Percentiles rank a stretch among this genome's conserved stretches.
These are phyloP conservation scores for Salmacisia buchloeana DNA, from an alignment of 1,284 basidiomycete genomes.

Conservation along the genomic window DNA sequence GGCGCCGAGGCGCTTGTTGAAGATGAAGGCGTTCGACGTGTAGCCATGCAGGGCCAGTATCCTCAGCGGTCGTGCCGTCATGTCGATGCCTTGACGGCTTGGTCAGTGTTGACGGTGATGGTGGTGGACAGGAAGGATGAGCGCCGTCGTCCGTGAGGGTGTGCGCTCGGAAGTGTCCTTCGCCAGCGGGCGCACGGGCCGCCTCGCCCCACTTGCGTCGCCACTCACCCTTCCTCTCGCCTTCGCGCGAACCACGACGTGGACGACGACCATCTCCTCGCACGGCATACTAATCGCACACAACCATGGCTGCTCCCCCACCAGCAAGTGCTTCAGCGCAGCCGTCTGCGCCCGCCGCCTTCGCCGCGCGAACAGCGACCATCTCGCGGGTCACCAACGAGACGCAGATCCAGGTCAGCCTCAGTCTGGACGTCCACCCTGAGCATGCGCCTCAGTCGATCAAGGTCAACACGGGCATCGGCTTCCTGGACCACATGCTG, in stretches of 20 bases:
- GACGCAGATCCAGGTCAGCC: conserved; percentile 75
- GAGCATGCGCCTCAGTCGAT: conserved; percentile 68
- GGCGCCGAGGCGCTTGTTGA: conserved; percentile 33
- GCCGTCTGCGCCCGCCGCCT: conserved; percentile 12
- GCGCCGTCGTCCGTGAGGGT: no score
- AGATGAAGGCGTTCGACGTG: conserved; percentile 42
- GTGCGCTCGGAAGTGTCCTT: no score
- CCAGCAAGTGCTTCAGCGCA: no score
- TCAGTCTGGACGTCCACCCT: conserved; percentile 76
- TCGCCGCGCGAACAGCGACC: conserved; percentile 58
- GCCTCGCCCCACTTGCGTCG: no score
- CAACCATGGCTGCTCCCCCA: no score
- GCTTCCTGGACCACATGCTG: conserved; percentile 81
- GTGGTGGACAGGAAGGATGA: no score
- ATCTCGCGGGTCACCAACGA: conserved; percentile 85
- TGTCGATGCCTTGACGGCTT: background rate
- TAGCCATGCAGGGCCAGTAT: conserved; percentile 47
- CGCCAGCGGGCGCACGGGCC: no score
- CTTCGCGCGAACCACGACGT: no score
- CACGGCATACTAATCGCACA: no score
- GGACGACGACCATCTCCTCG: no score
- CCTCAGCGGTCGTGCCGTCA: conserved; percentile 13
- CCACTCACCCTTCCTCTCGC: no score
- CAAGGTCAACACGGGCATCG: conserved; percentile 86
- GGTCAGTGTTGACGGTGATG: no score